Conservation (phyloP, 116 monocot genomes). For the Trichopus zeylanicus region DNA sequence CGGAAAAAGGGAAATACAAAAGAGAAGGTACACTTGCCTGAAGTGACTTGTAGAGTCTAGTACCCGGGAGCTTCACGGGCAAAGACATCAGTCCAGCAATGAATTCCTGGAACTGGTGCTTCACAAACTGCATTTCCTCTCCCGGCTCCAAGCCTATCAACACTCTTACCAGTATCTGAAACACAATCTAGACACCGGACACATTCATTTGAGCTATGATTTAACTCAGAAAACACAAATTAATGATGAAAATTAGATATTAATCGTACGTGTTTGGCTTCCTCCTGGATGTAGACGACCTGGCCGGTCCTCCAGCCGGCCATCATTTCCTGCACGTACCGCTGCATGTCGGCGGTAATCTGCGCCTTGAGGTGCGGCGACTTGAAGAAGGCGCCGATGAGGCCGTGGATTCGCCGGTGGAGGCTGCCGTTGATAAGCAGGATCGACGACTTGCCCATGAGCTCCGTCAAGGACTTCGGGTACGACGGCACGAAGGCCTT, state of each 20-base stretch:
- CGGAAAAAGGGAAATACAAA: not conserved
- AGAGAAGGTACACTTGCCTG: constrained; percentile 31
- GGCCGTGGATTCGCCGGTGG: constrained; percentile 61
- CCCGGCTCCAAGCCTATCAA: constrained; percentile 71
- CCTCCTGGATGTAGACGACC: constrained; percentile 57
- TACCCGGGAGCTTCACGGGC: constrained; percentile 75
- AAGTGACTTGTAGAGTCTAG: constrained; percentile 61
- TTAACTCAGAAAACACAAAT: not conserved
- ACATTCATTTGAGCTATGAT: constrained; percentile 7
- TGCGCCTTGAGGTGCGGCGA: constrained; percentile 52
- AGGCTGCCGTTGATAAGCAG: constrained; percentile 64
- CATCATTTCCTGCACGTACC: constrained; percentile 32
- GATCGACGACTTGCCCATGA: constrained; percentile 85
- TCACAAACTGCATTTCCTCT: constrained; percentile 45
- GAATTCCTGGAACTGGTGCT: constrained; percentile 72
- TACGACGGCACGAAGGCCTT: constrained; percentile 66
- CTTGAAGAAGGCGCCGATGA: constrained; percentile 75
- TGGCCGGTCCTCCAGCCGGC: constrained; percentile 37
- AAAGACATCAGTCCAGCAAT: constrained; percentile 77
- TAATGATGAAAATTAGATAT: not conserved
- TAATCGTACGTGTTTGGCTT: constrained; percentile 42
- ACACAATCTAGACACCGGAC: constrained; percentile 40
- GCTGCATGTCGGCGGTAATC: constrained; percentile 60
- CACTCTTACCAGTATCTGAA: constrained; percentile 63
- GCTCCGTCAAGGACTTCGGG: constrained; percentile 69